phyloP scores from a whole-genome alignment of 1,284 basidiomycete species.

The Malassezia japonica region DNA sequence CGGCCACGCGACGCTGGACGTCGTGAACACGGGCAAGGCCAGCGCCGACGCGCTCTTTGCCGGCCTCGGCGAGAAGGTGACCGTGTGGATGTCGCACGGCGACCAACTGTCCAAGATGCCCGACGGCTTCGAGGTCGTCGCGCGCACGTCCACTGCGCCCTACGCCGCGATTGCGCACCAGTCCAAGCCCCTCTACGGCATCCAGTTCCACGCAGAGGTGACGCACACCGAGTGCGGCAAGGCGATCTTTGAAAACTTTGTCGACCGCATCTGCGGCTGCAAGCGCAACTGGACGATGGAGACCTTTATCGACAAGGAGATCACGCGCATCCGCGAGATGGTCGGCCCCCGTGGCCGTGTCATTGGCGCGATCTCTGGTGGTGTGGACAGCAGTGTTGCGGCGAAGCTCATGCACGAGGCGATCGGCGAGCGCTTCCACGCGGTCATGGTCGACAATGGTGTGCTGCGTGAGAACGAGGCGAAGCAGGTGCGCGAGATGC shows the following conservation, averaged over 20 bases:
- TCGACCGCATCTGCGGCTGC: conserved; percentile 71
- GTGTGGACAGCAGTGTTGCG: conserved; percentile 94
- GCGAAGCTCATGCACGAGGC: conserved; percentile 99
- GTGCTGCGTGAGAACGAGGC: conserved; percentile 88
- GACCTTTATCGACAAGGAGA: conserved; percentile 97
- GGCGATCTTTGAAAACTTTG: conserved; percentile 80
- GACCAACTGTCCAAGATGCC: conserved; percentile 82
- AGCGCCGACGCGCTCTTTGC: conserved; percentile 66
- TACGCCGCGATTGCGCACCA: conserved; percentile 89
- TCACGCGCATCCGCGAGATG: conserved; percentile 82
- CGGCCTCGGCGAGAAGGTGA: conserved; percentile 63
- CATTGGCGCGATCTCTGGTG: conserved; percentile 93
- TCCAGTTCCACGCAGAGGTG: conserved; percentile 98
- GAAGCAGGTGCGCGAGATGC: conserved; percentile 85
- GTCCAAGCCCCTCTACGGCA: conserved; percentile 81
- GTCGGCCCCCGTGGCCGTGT: conserved; percentile 91
- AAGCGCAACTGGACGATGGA: conserved; percentile 91
- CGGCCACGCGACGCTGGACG: conserved; percentile 73
- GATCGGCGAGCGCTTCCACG: conserved; percentile 91
- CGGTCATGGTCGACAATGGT: conserved; percentile 99
- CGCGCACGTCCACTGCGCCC: conserved; percentile 75
- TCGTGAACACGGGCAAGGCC: conserved; percentile 60
- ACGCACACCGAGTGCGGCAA: conserved; percentile 85
- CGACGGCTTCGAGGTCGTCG: conserved; percentile 75
- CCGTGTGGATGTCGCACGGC: conserved; percentile 99